Base-by-base conservation (phyloP, 768 basidiomycete genomes). In the Lentinula aciculospora region DNA sequence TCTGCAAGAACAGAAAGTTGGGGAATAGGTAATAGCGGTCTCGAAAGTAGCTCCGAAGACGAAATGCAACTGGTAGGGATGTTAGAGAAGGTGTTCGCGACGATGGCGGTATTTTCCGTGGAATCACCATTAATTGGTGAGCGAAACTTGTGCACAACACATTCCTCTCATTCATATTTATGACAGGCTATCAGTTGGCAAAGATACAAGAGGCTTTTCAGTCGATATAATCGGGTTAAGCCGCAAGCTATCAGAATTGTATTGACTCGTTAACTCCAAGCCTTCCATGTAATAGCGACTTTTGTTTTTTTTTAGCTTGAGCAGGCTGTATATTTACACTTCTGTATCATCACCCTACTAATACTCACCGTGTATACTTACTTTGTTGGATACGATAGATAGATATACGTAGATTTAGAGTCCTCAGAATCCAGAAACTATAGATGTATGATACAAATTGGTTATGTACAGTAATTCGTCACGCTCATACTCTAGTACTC, bases 81-180 rank as follows among this genome's bases (percentile, higher is more conserved):
- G 36, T 67, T 80, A 39, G 67, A 74, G 10, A 69, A 68, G 56
- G 76, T 76, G 7, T 63, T 80, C 59, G 71, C 69, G 32, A 72
- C 72, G 13, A 67, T 81, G 61, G 71, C 70, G 42, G 65, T 73
- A n/a, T 77, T 72, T 58, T 77, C 78, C 10, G 72, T 74, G 39
- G 76, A 79, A 51, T 77, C 74, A 54, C 64, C 69, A 31, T 67
- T 77, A 54, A 78, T 74, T 67, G 77, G 80, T 80, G 64, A 68
- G 79, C 75, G 42, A 47, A 40, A 50, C 51, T 36, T 48, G 21
- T 21, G 37, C 32, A 17, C 25, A 58, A 29, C 32, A 31, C 21
- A 25, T 21, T 51, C 49, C 31, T 45, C 31, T 45, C 23, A 8
- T 25, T 46, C n/a, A 28, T 34, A 9, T 48, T 34, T 13, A 55